Evolutionary conservation across 495 filamentous ascomycete genomes (phyloP), one percentile per base, ranked within the genome.

Genomic region (Podospora bellae-mahoneyi): DNA sequence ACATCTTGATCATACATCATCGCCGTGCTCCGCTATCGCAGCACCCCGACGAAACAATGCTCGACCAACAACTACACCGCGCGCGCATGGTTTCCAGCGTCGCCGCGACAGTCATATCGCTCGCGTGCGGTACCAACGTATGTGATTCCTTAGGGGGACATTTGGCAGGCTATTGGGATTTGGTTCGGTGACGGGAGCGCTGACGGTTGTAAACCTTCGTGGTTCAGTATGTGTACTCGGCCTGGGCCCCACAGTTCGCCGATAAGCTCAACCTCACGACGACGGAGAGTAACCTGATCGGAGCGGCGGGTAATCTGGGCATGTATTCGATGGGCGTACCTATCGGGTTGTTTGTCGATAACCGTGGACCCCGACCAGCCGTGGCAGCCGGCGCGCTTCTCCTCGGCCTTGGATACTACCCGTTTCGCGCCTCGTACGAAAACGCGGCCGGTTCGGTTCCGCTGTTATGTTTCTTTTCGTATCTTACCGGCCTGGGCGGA

Each of bases 161-260:
- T 48, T 48, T 48, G 13, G 5, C 15, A 10, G 39, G 39, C 13
- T 48, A 13, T 48, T 48, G 39, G 39, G 15, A 48, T 48, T 48
- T 48, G 39, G 39, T 48, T 48, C 39, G 39, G 39, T 6, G 39
- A 18, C 6, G 55, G 23, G 23, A 23, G 55, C 28, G 53, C 56
- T 58, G 60, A 68, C 62, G 39, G 53, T 57, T 64, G 61, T 66
- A 73, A 34, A 76, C 62, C 20, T 26, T 28, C 59, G 19, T 58
- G 23, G 4, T 27, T 63, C 72, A 97, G 93, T 99, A 99, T 87
- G 96, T 94, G 70, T 99, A 97, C 75, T 97, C 93, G 65, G 96
- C 95, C 80, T 99, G 96, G 93, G 94, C 90, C 30, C 95, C 95
- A 18, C 93, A 97, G 77, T 97, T 97, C 73, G 93, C 93, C 27